A percentile compares a stretch with the other conserved stretches of the same genome.
These are phyloP conservation scores for Sporothrix luriei DNA, from an alignment of 2,329 filamentous ascomycete genomes.

Conservation along the genomic window DNA sequence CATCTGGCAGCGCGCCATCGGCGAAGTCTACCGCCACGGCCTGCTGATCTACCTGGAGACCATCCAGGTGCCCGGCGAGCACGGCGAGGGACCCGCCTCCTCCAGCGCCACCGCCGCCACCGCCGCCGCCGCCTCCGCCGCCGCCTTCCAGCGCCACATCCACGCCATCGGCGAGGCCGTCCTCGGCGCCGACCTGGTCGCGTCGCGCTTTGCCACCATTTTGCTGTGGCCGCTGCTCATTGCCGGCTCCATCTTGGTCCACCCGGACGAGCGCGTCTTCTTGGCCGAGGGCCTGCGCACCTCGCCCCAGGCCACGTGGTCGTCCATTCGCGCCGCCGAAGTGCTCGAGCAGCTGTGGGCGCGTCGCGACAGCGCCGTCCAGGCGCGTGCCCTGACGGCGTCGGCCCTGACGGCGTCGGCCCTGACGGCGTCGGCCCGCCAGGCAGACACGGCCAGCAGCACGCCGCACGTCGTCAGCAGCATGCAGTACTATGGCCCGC, in stretches of 20 bases:
- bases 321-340: conserved; percentile 32
- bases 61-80: conserved; percentile 13
- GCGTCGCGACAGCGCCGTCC: conserved; percentile 18
- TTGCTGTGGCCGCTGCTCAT: conserved; percentile 36
- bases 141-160: conserved; percentile 32
- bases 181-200: conserved; percentile 30
- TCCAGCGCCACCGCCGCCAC: not conserved
- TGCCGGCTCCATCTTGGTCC: conserved; percentile 32
- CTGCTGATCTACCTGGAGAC: conserved; percentile 35
- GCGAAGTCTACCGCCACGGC: conserved; percentile 35
- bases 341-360: conserved; percentile 34
- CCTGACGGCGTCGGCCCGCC: not conserved
- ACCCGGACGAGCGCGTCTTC: conserved; percentile 30
- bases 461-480: not conserved
- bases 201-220: conserved; percentile 34
- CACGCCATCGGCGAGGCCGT: conserved; percentile 33
- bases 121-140: not conserved
- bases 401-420: too few relatives aligned
- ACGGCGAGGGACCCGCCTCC: not conserved
- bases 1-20: conserved; percentile 34
- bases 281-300: conserved; percentile 33
- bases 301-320: conserved; percentile 32
- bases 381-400: not conserved
- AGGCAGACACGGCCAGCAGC: not conserved
- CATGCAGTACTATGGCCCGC: conserved; percentile 31